Conservation (phyloP, 495 filamentous ascomycete species). For the Echria macrotheca region DNA sequence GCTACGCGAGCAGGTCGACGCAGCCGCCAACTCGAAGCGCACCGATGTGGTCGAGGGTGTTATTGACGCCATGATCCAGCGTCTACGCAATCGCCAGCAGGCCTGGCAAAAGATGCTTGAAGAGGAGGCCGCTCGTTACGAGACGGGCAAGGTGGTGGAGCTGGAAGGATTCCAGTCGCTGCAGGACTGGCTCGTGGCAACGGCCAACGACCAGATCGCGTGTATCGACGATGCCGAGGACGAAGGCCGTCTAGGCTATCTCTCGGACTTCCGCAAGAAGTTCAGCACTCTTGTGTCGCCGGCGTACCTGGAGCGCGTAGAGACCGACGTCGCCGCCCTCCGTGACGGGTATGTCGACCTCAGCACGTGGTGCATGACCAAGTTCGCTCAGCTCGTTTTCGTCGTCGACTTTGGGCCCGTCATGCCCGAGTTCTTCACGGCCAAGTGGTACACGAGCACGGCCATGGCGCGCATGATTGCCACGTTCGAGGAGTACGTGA, state of each 20-base stretch:
- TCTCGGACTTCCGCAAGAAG: constrained; percentile 74
- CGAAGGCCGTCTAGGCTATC: constrained; percentile 64
- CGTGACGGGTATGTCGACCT: constrained; percentile 91
- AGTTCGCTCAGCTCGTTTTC: constrained; percentile 82
- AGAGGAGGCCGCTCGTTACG: constrained; percentile 73
- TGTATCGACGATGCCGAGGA: constrained; percentile 87
- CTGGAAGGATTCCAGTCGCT: constrained; percentile 72
- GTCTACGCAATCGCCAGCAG: constrained; percentile 71
- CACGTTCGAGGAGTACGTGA: constrained; percentile 90
- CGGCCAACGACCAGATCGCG: constrained; percentile 96
- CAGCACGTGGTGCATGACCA: constrained; percentile 79
- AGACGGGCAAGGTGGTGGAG: constrained; percentile 54
- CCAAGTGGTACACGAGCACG: constrained; percentile 75
- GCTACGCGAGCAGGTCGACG: constrained; percentile 83
- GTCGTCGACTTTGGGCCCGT: constrained; percentile 74
- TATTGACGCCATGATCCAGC: constrained; percentile 86
- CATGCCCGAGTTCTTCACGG: constrained; percentile 84
- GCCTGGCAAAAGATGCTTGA: constrained; percentile 84
- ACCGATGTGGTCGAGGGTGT: constrained; percentile 88
- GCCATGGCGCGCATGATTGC: constrained; percentile 83
- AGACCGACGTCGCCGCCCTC: constrained; percentile 65
- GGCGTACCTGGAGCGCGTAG: constrained; percentile 66
- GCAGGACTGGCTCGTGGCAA: constrained; percentile 93
- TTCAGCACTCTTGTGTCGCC: constrained; percentile 73
- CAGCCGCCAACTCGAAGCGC: constrained; percentile 72